Evolutionary conservation across 495 filamentous ascomycete species (phyloP), one percentile per base, ranked within the genome.

Genomic region (Barbatosphaeria neglecta): DNA sequence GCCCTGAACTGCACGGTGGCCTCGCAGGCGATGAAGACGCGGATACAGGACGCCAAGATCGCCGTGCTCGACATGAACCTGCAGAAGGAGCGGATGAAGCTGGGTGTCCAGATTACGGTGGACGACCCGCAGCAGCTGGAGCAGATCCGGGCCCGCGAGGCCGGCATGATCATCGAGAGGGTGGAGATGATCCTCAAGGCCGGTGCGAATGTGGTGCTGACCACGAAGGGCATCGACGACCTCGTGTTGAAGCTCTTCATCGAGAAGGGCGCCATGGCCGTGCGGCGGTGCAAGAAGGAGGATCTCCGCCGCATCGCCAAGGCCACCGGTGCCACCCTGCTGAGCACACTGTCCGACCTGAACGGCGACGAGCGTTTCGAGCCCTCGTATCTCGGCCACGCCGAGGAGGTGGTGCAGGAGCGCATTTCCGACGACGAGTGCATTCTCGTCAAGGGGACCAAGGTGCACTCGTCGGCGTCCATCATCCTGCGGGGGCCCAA

Each of bases 301-400:
- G 92, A 99, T 56, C 76, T 99, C 44, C 76, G 92, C 56, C 81
- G 92, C 45, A 97, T 99, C 62, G 90, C 93, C 23, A 95, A 86
- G 70, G 92, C 92, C 11, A 94, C 90, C 6, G 92, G 92, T 39
- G 93, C 93, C 13, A 95, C 89, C 17, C 76, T 99, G 22, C 73
- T 99, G 52, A 87, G 83, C 75, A 83, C 88, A 5, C 76, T 99
- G 17, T 95, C 92, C 10, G 94, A 99, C 60, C 69, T 99, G 47
- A 96, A 97, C 60, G 92, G 92, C 43, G 93, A 99, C 65, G 92
- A 99, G 74, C 86, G 84, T 58, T 99, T 97, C 58, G 93, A 97
- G 51, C 65, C 84, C 16, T 88, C 88, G 19, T 82, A 84, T 50
- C 75, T 99, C 22, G 92, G 92, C 27, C 73, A 86, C 50, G 92